Evolutionary conservation across 768 basidiomycete species (phyloP).

Genomic region (Naganishia randhawae): DNA sequence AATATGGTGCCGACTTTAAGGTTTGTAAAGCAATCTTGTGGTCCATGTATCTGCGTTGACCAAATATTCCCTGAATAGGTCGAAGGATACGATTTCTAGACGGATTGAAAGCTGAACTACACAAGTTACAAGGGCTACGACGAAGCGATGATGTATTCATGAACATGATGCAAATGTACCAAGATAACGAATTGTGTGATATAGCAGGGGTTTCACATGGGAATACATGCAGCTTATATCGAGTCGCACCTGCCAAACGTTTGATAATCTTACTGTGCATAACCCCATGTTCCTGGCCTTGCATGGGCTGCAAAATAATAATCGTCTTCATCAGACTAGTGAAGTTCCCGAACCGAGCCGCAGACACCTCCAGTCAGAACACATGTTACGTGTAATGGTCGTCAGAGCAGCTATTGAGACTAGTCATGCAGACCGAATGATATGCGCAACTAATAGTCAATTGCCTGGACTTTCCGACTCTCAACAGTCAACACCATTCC

Average conservation of each 20-base stretch:
- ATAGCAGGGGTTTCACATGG: not conserved
- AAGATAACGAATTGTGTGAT: not conserved
- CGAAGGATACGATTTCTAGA: conserved; percentile 42
- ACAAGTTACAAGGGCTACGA: not conserved
- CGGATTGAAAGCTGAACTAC: not conserved
- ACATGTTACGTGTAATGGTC: too few relatives aligned
- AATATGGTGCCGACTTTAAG: conserved; percentile 81
- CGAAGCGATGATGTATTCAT: not conserved
- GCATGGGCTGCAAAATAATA: too few relatives aligned
- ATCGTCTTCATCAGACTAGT: too few relatives aligned
- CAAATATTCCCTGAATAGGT: conserved; percentile 21
- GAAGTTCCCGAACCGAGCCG: too few relatives aligned
- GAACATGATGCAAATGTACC: not conserved
- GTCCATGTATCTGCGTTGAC: not conserved
- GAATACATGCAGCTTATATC: not conserved
- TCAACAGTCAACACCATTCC: too few relatives aligned
- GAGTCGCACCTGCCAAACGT: not conserved
- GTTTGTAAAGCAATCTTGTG: conserved; percentile 50
- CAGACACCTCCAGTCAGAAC: too few relatives aligned
- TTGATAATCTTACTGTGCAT: too few relatives aligned
- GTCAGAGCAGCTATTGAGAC: too few relatives aligned
- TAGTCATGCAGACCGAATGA: too few relatives aligned
- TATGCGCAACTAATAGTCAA: too few relatives aligned
- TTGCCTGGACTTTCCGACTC: too few relatives aligned
- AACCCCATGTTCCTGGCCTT: too few relatives aligned